Evolutionary conservation across 805 yeast genomes (phyloP).

Genomic region (Clavispora asparagi): DNA sequence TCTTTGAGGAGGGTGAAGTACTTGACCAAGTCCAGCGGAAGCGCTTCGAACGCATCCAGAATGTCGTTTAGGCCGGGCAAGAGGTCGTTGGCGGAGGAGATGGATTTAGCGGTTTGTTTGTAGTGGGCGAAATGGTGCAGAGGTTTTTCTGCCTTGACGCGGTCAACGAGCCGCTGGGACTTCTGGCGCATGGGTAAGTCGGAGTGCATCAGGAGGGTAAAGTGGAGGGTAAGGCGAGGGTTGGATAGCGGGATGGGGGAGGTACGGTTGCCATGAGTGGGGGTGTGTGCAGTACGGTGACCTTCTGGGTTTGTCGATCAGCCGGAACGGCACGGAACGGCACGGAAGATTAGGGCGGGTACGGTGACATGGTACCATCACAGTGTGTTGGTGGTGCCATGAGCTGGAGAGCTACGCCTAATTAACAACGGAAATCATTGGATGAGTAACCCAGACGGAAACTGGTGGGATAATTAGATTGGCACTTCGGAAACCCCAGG

Average conservation of each 20-base stretch:
- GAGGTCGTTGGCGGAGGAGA: constrained; percentile 32
- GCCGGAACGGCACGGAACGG: too few relatives aligned
- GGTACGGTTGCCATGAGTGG: too few relatives aligned
- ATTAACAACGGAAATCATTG: too few relatives aligned
- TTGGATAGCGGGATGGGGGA: background rate
- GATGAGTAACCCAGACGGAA: too few relatives aligned
- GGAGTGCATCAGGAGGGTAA: constrained; percentile 9
- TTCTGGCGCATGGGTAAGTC: constrained; percentile 30
- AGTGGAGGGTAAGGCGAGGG: background rate
- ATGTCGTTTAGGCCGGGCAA: constrained; percentile 87
- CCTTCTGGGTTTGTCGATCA: too few relatives aligned
- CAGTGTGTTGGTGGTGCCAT: too few relatives aligned
- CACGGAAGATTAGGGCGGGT: too few relatives aligned
- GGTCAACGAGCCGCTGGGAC: constrained; percentile 25
- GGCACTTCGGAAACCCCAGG: too few relatives aligned
- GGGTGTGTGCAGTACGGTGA: too few relatives aligned
- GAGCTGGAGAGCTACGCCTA: too few relatives aligned
- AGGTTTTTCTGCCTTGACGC: constrained; percentile 17
- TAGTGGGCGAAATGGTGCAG: constrained; percentile 29
- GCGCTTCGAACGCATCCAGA: constrained; percentile 83
- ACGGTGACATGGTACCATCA: too few relatives aligned
- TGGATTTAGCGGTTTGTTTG: constrained; percentile 28
- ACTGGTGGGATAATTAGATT: too few relatives aligned
- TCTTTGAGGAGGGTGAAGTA: constrained; percentile 87
- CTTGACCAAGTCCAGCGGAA: constrained; percentile 76